Evolutionary conservation across 345 rosid species (phyloP).

Genomic region (Citrus hindsii): DNA sequence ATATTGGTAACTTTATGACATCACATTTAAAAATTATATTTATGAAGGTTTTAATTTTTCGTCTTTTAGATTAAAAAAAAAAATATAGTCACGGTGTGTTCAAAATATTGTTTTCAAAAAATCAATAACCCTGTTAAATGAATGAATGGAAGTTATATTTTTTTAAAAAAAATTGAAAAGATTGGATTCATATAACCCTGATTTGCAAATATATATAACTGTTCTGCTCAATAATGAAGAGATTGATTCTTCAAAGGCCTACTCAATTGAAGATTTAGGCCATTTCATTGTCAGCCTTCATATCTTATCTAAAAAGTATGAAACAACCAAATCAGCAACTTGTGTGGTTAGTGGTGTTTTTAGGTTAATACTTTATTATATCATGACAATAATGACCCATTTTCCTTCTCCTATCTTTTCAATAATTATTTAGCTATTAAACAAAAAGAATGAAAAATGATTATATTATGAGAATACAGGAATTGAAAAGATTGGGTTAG

Average conservation of each 20-base stretch:
- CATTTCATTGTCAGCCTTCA: background rate
- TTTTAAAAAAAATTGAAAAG: no score
- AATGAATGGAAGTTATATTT: no score
- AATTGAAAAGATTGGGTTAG: no score
- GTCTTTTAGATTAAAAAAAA: fast-evolving
- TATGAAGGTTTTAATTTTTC: no score
- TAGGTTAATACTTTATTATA: background rate
- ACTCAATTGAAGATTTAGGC: background rate
- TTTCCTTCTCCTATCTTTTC: background rate
- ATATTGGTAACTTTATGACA: no score
- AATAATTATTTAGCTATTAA: no score
- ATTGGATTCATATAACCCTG: background rate
- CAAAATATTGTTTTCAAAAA: no score
- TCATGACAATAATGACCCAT: background rate
- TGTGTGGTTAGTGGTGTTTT: background rate
- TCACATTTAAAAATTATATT: no score
- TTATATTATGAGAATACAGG: no score
- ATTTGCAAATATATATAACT: background rate
- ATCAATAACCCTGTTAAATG: no score
- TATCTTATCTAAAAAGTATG: background rate
- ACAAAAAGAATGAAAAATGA: no score
- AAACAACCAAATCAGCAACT: background rate
- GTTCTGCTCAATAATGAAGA: background rate
- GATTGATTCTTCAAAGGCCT: background rate
- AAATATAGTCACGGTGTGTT: no score